Evolutionary conservation across 345 rosid species (phyloP), one percentile per base, ranked within the genome.

Genomic region (Gossypium mustelinum): DNA sequence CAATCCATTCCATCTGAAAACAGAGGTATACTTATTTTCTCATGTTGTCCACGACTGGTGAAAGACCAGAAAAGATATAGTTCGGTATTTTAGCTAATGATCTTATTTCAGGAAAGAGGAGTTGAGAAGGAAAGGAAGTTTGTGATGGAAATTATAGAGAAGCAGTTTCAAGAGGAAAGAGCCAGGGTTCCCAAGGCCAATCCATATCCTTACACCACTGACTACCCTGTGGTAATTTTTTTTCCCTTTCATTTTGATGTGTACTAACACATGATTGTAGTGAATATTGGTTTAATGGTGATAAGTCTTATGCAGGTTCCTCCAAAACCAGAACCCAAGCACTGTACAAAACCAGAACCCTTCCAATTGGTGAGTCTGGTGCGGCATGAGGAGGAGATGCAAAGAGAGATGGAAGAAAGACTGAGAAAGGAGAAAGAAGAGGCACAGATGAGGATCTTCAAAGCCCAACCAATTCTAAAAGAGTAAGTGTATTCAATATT

Each of bases 171-270:
- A 75, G 98, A 88, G 78, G 99, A 88, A 86, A 87, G 74, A 66
- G 88, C 89, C 14, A 87, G 95, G 74, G 77, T 93, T 73, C 94
- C 92, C 27, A 92, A 85, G 83, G 97, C 97, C 34, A 85, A 74
- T 51, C 99, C 99, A 64, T 93, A 93, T 81, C 99, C 99, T 39
- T 96, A 93, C 77, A 93, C 97, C 11, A 93, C 99, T 4, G 99
- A 95, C 65, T 96, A 84, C 80, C 98, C 98, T 4, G 94, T 93
- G 97, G 99, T 95, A 50, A 12, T 61, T 66, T 55, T 44, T 20
- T 11, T 5, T 10, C 29, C 67, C 41, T 56, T 3, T n/a, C 58
- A n/a, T 54, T 2, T 54, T 7, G 18, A n/a, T 22, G 13, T 57
- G 41, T 34, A 34, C 39, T 29, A 34, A 34, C 39, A 34, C 39